Evolutionary conservation across 2,329 filamentous ascomycete genomes (phyloP), one percentile per base, ranked within the genome.

Genomic region (Stylonectria norvegica): DNA sequence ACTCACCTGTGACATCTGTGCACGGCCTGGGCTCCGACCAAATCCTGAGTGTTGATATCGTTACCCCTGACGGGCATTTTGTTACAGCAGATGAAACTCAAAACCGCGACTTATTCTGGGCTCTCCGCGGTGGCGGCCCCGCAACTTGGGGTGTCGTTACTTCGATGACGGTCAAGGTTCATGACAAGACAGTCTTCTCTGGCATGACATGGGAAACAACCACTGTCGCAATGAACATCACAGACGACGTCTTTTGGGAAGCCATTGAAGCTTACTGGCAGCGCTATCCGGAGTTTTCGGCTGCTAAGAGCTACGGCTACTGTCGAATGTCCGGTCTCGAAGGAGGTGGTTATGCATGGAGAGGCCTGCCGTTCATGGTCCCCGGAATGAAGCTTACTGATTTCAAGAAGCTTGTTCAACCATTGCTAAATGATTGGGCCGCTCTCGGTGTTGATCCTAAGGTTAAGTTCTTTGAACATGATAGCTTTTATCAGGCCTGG

Each of bases 71-170:
- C 22, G 72, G 72, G 3, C 49, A 60, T 5, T 63, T 70, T 30
- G 50, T 71, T 27, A 63, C 65, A 35, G 66, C 60, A n/a, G 65
- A 65, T 40, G 54, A 65, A 22, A 62, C 54, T 12, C 52, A 62
- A n/a, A 63, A 76, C 47, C 37, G 59, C 1, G 73, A 76, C 19
- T 58, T 77, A 1, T 76, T 71, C 60, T 75, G 72, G 66, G 72
- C 73, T 4, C 56, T 76, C 16, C 59, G 67, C 17, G 73, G 72
- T 4, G 72, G 67, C 2, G 70, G 70, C 15, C 58, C 58, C 4
- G 66, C 11, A 17, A 70, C 67, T 3, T 71, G 63, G 44, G 69
- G 68, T 3, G 61, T 71, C 9, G 67, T 70, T 20, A 55, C 59
- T n/a, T 66, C 61, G 12, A 50, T 67, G 40, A 60, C 60, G 3